Evolutionary conservation across 352 stramenopile genomes (phyloP), one percentile per base, ranked within the genome.

Genomic region (Pythium periplocum): DNA sequence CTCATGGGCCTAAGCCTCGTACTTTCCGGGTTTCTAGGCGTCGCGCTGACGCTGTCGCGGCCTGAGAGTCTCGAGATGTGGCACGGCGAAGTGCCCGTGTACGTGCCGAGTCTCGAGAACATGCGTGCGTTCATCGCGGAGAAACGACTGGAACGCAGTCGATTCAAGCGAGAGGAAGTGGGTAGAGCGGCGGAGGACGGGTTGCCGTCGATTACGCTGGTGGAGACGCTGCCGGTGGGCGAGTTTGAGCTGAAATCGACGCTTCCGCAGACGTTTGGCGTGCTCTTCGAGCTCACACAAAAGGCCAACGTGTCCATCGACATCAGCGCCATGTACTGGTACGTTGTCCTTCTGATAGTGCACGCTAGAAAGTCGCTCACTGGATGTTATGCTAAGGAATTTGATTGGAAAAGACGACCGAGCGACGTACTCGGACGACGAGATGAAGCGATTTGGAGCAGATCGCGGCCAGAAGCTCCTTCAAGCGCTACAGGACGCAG

Each of bases 251-350:
- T 88, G 12, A 43, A 62, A 2, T 79, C 75, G 1, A 38, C 44
- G 8, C 57, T 69, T 6, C 59, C 54, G 40, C 55, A 66, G 55
- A 93, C 81, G 0, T 78, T 78, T 31, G 71, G 81, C 31, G 59
- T 54, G 34, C 67, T 92, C 36, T 65, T 69, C 17, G 54, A 55
- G 3, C 76, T 68, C 49, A 75, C 87, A 0, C 42, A 68, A 3
- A 47, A 54, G 3, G 81, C 80, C 7, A 73, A 59, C 2, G 48
- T 30, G 47, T 73, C 70, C 6, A 83, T 93, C 47, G 75, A 92
- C 49, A 68, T 93, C 12, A 89, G 75, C 34, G 83, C 80, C 55
- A 93, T 90, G 83, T 93, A 93, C 67, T 93, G 81, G 56, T 63
- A 48, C 49, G 55, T 53, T 4, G 26, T n/a, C 43, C 43, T 48